Evolutionary conservation across 1,139 yeast genomes (phyloP).

Genomic region (Pichia sorboxylosa): DNA sequence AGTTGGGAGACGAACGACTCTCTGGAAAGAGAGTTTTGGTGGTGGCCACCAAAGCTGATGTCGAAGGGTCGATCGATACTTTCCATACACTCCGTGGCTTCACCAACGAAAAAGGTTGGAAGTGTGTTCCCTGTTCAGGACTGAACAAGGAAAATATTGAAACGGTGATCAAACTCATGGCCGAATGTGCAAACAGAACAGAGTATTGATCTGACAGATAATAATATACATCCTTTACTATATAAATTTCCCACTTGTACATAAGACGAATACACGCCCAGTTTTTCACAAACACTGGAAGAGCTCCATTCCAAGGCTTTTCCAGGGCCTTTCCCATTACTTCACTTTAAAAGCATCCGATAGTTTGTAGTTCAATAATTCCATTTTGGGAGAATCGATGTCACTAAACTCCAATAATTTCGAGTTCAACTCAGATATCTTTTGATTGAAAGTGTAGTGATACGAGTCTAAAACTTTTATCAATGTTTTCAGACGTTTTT

Average conservation of each 20-base stretch:
- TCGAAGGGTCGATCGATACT: slow-evolving; percentile 38
- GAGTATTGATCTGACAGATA: too few species aligned
- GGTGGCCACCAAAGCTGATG: slow-evolving; percentile 87
- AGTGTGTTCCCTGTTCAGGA: slow-evolving; percentile 78
- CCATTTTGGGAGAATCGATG: slow-evolving; percentile 46
- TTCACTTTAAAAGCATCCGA: slow-evolving; percentile 10
- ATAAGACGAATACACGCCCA: too few species aligned
- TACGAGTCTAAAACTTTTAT: slow-evolving; percentile 40
- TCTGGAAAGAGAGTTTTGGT: slow-evolving; percentile 52
- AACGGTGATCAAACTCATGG: slow-evolving; percentile 59
- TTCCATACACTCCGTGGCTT: slow-evolving; percentile 33
- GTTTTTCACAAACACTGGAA: background rate
- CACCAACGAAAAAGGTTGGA: slow-evolving; percentile 42
- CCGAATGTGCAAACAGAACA: slow-evolving; percentile 42
- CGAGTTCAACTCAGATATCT: slow-evolving; percentile 41
- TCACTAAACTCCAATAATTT: slow-evolving; percentile 51
- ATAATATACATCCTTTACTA: too few species aligned
- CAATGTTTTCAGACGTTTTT: slow-evolving; percentile 29
- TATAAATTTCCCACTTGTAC: too few species aligned
- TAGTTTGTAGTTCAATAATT: slow-evolving; percentile 27
- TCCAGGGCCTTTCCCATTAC: background rate
- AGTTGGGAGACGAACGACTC: slow-evolving; percentile 57
- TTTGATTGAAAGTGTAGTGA: slow-evolving; percentile 43
- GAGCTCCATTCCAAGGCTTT: background rate
- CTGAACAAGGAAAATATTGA: slow-evolving; percentile 60